A percentile compares a stretch with the other conserved stretches of the same genome.
Conservation (phyloP, 768 basidiomycete genomes). For the Termitomyces titanicus region DNA sequence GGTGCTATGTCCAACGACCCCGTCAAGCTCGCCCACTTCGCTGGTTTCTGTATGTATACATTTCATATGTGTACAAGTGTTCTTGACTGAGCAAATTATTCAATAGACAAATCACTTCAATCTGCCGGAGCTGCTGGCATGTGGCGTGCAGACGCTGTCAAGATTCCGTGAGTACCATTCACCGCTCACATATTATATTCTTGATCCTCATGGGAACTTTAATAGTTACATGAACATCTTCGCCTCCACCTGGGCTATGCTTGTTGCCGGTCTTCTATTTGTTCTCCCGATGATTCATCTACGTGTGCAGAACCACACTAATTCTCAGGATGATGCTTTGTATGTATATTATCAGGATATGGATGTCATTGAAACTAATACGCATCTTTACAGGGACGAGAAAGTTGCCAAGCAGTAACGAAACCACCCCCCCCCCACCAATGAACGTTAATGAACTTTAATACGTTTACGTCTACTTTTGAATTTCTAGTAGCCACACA, state of each 20-base stretch:
- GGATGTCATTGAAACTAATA: constrained; percentile 12
- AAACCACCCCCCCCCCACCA: neutral
- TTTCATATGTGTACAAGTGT: neutral
- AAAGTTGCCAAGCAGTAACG: neutral
- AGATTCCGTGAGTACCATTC: constrained; percentile 47
- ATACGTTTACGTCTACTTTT: neutral
- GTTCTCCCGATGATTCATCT: constrained; percentile 73
- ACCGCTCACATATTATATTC: neutral
- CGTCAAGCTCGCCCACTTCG: constrained; percentile 73
- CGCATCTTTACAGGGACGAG: neutral
- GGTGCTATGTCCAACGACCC: constrained; percentile 87
- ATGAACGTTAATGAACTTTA: neutral
- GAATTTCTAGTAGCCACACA: neutral
- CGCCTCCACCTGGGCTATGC: constrained; percentile 67
- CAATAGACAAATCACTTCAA: constrained; percentile 66
- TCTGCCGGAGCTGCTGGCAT: constrained; percentile 73
- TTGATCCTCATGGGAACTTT: neutral
- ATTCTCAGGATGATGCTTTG: constrained; percentile 48
- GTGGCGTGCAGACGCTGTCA: constrained; percentile 67
- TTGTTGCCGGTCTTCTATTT: constrained; percentile 58
- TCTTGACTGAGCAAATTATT: neutral
- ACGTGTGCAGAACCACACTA: constrained; percentile 59
- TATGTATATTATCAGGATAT: constrained; percentile 25
- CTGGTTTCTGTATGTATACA: constrained; percentile 68
- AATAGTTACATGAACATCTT: constrained; percentile 67